Evolutionary conservation across 345 rosid genomes (phyloP).

Genomic region (Eucalyptus fibrosa): DNA sequence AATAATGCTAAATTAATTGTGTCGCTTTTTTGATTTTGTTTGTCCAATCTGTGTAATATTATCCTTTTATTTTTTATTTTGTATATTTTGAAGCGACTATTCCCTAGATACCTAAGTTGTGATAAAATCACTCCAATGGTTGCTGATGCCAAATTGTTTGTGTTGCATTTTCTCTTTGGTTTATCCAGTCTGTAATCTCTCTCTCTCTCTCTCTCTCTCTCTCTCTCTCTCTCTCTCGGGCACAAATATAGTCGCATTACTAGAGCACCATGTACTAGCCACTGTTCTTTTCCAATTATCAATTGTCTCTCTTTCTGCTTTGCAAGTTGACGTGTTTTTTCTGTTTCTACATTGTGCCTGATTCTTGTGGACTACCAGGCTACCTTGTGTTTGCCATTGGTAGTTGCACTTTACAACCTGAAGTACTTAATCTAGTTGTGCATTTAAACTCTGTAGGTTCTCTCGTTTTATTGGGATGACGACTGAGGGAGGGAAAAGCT

Average conservation of each 20-base stretch:
- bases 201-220: neutral
- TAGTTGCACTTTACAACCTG: neutral
- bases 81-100: neutral
- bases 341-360: neutral
- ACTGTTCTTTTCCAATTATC: neutral
- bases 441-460: slow-evolving; percentile 2
- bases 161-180: neutral
- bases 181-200: neutral
- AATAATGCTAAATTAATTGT: neutral
- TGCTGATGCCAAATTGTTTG: neutral
- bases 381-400: neutral
- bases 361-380: neutral
- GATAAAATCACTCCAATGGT: neutral
- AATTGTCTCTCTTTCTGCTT: neutral
- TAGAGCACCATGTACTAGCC: neutral
- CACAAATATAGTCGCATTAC: neutral
- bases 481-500: slow-evolving; percentile 57
- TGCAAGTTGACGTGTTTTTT: neutral
- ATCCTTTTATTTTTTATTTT: neutral
- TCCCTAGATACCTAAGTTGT: no score
- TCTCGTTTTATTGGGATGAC: slow-evolving; percentile 42
- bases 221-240: neutral
- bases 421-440: neutral
- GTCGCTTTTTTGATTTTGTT: neutral
- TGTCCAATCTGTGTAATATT: neutral